Evolutionary conservation across 768 basidiomycete species (phyloP).

Genomic region (Russula compacta): DNA sequence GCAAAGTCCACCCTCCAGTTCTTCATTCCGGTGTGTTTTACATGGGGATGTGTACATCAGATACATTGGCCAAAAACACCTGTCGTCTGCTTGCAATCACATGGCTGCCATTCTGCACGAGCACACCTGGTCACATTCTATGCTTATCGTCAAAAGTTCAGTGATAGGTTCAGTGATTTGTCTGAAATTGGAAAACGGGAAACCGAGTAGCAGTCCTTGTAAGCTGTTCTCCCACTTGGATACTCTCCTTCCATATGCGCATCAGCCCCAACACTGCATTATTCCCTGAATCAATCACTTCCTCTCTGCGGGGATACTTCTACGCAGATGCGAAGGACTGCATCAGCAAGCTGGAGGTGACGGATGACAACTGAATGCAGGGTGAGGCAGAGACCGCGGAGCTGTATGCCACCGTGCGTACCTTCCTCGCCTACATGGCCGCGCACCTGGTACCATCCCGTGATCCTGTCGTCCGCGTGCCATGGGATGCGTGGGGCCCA

Average conservation of each 20-base stretch:
- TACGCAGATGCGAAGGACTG: constrained; percentile 6
- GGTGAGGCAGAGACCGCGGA: background rate
- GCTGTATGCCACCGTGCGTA: background rate
- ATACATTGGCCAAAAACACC: background rate
- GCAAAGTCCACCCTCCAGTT: background rate
- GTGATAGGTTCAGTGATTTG: too few species aligned
- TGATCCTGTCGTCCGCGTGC: background rate
- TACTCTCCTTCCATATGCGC: background rate
- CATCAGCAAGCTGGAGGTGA: constrained; percentile 3
- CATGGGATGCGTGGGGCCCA: constrained; percentile 7
- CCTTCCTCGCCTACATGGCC: constrained; percentile 10
- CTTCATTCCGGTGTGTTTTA: constrained; percentile 1
- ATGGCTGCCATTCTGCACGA: background rate
- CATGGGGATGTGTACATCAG: background rate
- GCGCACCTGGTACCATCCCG: background rate
- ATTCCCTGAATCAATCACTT: background rate
- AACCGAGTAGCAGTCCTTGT: constrained; percentile 1
- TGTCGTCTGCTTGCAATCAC: background rate
- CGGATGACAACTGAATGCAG: constrained; percentile 8
- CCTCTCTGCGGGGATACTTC: background rate
- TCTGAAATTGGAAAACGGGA: constrained; percentile 13
- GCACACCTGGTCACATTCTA: background rate
- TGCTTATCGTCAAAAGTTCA: background rate
- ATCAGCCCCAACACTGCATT: constrained; percentile 4
- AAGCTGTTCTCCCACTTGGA: background rate